Evolutionary conservation across 1,139 yeast genomes (phyloP).

Genomic region (Lodderomyces margitis): DNA sequence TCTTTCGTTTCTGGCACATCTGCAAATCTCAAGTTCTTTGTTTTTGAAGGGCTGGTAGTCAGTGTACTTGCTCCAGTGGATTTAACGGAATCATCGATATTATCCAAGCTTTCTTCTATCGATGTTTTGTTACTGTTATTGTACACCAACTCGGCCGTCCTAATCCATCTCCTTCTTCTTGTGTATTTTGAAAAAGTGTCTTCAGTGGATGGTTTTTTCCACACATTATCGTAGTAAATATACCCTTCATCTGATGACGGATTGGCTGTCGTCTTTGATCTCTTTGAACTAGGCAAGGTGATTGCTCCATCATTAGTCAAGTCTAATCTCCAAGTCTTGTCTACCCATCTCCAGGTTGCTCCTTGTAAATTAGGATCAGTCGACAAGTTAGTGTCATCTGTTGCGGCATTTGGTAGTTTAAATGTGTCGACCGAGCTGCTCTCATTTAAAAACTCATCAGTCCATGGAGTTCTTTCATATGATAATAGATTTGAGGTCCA

Average conservation of each 20-base stretch:
- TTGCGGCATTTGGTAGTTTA: slow-evolving; percentile 69
- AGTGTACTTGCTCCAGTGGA: slow-evolving; percentile 12
- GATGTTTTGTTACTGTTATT: slow-evolving; percentile 17
- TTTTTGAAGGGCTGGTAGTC: slow-evolving; percentile 11
- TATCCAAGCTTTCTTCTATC: slow-evolving; percentile 15
- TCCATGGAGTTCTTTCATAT: slow-evolving; percentile 95
- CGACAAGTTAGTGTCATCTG: slow-evolving; percentile 25
- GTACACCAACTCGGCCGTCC: slow-evolving; percentile 83
- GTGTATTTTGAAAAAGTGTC: slow-evolving; percentile 90
- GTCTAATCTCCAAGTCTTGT: slow-evolving; percentile 87
- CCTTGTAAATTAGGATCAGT: slow-evolving; percentile 35
- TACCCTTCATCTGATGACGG: slow-evolving; percentile 83
- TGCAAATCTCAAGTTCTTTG: slow-evolving; percentile 42
- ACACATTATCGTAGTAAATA: slow-evolving; percentile 85
- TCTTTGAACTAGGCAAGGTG: slow-evolving; percentile 61
- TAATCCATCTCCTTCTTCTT: slow-evolving; percentile 90
- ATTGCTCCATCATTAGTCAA: slow-evolving; percentile 85
- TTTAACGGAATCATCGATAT: slow-evolving; percentile 7
- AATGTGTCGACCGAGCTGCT: slow-evolving; percentile 66
- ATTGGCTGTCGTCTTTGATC: slow-evolving; percentile 69
- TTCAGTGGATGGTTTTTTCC: slow-evolving; percentile 89
- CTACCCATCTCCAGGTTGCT: slow-evolving; percentile 93
- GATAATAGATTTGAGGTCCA: slow-evolving; percentile 92
- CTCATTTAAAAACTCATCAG: slow-evolving; percentile 91
- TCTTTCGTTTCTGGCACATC: slow-evolving; percentile 19